Percentiles rank a stretch among this genome's conserved stretches.
phyloP scores from a whole-genome alignment of 176 grass and related monocot species.

The Elymus sibiricus region DNA sequence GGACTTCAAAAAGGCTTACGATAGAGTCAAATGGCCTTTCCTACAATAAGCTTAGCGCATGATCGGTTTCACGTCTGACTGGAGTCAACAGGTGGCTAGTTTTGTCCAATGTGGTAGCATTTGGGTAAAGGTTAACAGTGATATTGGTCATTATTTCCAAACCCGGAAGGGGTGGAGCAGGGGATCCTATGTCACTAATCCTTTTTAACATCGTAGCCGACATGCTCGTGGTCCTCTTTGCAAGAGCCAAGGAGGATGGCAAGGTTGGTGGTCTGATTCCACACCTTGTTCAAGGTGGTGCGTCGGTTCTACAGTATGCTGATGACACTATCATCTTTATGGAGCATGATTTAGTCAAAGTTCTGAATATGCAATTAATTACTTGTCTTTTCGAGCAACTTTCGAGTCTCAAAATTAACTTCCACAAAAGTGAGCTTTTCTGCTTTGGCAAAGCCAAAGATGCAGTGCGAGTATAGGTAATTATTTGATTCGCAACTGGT shows the following conservation, averaged over 20 bases:
- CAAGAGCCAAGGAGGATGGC: not conserved
- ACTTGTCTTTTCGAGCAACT: not conserved
- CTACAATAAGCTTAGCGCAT: too few species aligned
- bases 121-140: too few species aligned
- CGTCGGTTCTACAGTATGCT: too few species aligned
- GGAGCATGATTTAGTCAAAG: not conserved
- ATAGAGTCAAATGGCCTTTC: not conserved
- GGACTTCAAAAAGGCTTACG: not conserved
- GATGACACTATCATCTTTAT: not conserved
- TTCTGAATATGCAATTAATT: not conserved
- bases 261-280: not conserved
- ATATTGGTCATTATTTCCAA: too few species aligned
- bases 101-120: too few species aligned
- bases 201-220: not conserved
- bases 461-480: not conserved
- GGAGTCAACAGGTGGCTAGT: too few species aligned
- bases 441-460: not conserved
- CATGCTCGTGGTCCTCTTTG: not conserved
- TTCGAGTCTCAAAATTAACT: not conserved
- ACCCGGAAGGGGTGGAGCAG: not conserved
- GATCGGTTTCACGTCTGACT: too few species aligned
- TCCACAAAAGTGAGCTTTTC: not conserved
- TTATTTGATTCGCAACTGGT: not conserved
- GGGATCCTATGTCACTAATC: too few species aligned
- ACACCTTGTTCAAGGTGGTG: not conserved